phyloP scores from a whole-genome alignment of 1,284 basidiomycete genomes.

The Fomitopsis pinicola region DNA sequence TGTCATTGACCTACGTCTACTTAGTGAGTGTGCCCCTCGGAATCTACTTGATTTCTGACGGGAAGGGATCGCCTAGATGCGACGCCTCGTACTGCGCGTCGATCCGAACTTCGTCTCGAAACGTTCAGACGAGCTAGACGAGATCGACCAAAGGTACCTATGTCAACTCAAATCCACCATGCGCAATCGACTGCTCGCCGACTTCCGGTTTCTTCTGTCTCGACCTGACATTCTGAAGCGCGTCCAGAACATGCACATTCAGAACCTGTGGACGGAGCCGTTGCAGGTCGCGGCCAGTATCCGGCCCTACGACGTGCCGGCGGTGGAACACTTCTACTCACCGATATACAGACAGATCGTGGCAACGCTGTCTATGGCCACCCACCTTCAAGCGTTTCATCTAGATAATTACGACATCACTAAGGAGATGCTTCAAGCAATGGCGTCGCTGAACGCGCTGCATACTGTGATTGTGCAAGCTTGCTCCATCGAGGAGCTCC shows the following conservation, averaged over 20 bases:
- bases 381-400: not conserved
- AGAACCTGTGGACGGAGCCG: not conserved
- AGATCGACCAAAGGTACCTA: not conserved
- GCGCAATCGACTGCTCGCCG: not conserved
- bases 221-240: slow-evolving; percentile 1
- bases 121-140: not conserved
- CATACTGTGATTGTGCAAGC: not conserved
- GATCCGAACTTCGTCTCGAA: not conserved
- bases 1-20: slow-evolving; percentile 8
- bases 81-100: not conserved
- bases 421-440: not conserved
- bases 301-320: not conserved
- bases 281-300: not conserved
- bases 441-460: not conserved
- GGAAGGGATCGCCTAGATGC: not conserved
- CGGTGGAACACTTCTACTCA: not conserved
- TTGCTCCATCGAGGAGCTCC: not conserved
- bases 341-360: not conserved
- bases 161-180: not conserved
- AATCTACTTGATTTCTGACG: not conserved
- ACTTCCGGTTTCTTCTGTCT: not conserved
- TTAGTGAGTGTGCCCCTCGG: not conserved
- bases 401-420: not conserved
- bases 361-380: not conserved
- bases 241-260: not conserved